phyloP scores from a whole-genome alignment of 345 rosid species.

The Rhodamnia rubescens region DNA sequence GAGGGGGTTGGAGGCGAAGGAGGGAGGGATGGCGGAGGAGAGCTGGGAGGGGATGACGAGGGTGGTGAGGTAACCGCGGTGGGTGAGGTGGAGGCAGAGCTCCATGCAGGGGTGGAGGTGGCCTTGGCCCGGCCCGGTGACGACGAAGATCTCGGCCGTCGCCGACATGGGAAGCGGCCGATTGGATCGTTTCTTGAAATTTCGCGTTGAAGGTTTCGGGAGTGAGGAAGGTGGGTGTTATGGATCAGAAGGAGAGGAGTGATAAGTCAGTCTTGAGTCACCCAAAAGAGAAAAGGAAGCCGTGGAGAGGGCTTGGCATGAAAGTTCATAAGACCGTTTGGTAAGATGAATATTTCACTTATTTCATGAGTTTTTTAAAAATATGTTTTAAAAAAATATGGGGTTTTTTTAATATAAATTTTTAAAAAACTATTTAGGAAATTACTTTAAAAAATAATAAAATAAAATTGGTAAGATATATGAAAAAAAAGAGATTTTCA shows the following conservation, averaged over 20 bases:
- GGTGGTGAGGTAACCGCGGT: constrained; percentile 7
- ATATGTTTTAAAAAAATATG: too few species aligned
- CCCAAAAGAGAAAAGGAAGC: too few species aligned
- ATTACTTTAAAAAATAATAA: too few species aligned
- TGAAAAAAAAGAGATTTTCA: too few species aligned
- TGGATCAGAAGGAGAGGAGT: not conserved
- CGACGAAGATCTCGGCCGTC: constrained; percentile 14
- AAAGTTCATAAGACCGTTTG: not conserved
- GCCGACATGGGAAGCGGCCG: not conserved
- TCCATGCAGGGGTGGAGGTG: constrained; percentile 33
- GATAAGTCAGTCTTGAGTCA: not conserved
- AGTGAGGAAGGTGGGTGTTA: not conserved
- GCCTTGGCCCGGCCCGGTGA: constrained; percentile 32
- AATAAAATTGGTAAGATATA: too few species aligned
- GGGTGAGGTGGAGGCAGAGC: constrained; percentile 17
- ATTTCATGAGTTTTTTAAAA: not conserved
- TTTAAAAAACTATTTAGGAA: too few species aligned
- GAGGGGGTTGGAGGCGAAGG: constrained; percentile 14
- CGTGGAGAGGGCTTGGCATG: too few species aligned
- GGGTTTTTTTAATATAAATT: too few species aligned
- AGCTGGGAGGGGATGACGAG: constrained; percentile 21
- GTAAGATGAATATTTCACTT: not conserved
- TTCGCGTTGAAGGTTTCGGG: not conserved
- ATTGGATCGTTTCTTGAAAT: not conserved
- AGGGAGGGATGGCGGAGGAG: constrained; percentile 17